Percentiles rank a stretch among this genome's conserved stretches.
phyloP scores from a whole-genome alignment of 1,139 yeast species.

The Torulaspora pretoriensis region DNA sequence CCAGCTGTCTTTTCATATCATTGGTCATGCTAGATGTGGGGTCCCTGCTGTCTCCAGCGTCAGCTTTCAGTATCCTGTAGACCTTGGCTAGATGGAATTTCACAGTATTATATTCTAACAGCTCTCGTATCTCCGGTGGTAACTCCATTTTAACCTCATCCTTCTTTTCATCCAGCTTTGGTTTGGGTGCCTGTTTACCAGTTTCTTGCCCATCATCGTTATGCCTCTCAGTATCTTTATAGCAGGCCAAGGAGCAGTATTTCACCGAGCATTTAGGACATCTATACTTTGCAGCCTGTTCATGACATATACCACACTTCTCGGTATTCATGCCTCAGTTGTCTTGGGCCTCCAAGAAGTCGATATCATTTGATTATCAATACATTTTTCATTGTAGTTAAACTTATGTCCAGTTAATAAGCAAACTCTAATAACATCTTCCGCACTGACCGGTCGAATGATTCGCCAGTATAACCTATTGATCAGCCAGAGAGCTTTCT shows the following conservation, averaged over 20 bases:
- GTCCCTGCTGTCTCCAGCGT: conserved; percentile 20
- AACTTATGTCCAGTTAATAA: not conserved
- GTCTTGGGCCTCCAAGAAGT: not conserved
- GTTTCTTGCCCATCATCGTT: conserved; percentile 26
- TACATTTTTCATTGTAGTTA: not conserved
- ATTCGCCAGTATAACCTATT: not conserved
- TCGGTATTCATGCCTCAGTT: not conserved
- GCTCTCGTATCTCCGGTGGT: conserved; percentile 22
- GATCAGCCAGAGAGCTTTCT: conserved; percentile 3
- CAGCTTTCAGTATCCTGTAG: conserved; percentile 27
- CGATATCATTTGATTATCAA: not conserved
- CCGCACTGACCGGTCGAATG: not conserved
- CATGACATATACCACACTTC: conserved; percentile 46
- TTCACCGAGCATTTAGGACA: conserved; percentile 53
- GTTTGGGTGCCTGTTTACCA: conserved; percentile 6
- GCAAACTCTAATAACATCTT: not conserved
- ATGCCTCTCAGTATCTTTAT: conserved; percentile 46
- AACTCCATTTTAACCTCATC: conserved; percentile 4
- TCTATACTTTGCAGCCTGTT: conserved; percentile 47
- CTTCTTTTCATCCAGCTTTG: conserved; percentile 4
- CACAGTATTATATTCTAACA: conserved; percentile 35
- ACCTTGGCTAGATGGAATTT: conserved; percentile 36
- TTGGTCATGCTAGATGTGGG: conserved; percentile 18
- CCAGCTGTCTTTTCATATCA: conserved; percentile 30
- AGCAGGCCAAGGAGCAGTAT: conserved; percentile 58